Percentiles rank a stretch among this genome's conserved stretches.
Conservation (phyloP, 306 rosid species). For the Vicia villosa region DNA sequence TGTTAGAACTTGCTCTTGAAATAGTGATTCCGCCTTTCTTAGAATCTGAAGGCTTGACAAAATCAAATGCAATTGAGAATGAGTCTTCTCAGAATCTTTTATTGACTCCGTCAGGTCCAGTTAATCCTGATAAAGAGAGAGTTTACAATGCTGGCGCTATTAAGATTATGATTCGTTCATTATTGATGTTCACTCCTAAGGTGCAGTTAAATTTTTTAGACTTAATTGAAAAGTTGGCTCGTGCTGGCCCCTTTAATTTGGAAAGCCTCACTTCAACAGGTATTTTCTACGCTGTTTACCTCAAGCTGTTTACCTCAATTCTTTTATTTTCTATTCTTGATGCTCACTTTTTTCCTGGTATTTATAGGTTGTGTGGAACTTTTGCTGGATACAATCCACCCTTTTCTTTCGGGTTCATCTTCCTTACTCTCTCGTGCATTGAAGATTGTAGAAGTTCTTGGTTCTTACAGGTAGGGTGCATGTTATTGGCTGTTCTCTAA, state of each 20-base stretch:
- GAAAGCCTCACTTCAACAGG: slow-evolving; percentile 92
- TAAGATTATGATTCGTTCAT: slow-evolving; percentile 76
- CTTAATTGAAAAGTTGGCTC: slow-evolving; percentile 78
- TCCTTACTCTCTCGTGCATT: slow-evolving; percentile 79
- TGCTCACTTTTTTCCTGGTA: slow-evolving; percentile 26
- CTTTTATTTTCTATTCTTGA: slow-evolving; percentile 31
- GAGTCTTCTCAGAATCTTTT: slow-evolving; percentile 58
- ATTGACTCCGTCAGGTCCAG: slow-evolving; percentile 73
- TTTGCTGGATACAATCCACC: slow-evolving; percentile 84
- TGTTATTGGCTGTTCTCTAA: neutral
- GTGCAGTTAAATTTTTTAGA: slow-evolving; percentile 79
- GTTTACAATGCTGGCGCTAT: slow-evolving; percentile 87
- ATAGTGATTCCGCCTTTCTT: slow-evolving; percentile 79
- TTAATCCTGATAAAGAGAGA: slow-evolving; percentile 76
- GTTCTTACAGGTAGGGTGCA: slow-evolving; percentile 81
- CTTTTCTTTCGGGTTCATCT: slow-evolving; percentile 87
- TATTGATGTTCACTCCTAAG: slow-evolving; percentile 86
- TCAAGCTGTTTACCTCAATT: slow-evolving; percentile 30
- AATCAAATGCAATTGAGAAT: slow-evolving; percentile 50
- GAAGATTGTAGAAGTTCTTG: slow-evolving; percentile 92
- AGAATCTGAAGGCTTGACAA: slow-evolving; percentile 56
- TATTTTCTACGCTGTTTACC: slow-evolving; percentile 55
- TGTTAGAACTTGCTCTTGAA: slow-evolving; percentile 94
- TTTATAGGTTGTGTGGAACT: slow-evolving; percentile 91
- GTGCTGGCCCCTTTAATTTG: slow-evolving; percentile 84